Evolutionary conservation across 306 rosid species (phyloP).

Genomic region (Malus domestica): ASM211411v1 NC_041798.1:23622001-23622500

Average conservation of each 20-base stretch:
- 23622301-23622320: neutral
- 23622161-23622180: constrained; percentile 52
- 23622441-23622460: neutral
- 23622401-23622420: no score
- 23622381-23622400: no score
- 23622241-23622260: constrained; percentile 85
- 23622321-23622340: neutral
- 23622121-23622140: neutral
- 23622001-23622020: constrained; percentile 72
- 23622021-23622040: constrained; percentile 62
- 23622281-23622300: neutral
- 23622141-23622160: neutral
- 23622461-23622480: no score
- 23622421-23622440: neutral
- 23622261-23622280: constrained; percentile 62
- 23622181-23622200: constrained; percentile 44
- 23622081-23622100: neutral
- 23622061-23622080: neutral
- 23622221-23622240: constrained; percentile 41
- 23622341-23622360: no score
- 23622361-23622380: no score
- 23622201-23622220: constrained; percentile 56
- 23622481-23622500: no score
- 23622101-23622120: neutral
- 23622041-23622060: constrained; percentile 51